These are phyloP conservation scores for Fomitiporia mediterranea DNA, from an alignment of 1,284 basidiomycete species.

Conservation along the genomic window DNA sequence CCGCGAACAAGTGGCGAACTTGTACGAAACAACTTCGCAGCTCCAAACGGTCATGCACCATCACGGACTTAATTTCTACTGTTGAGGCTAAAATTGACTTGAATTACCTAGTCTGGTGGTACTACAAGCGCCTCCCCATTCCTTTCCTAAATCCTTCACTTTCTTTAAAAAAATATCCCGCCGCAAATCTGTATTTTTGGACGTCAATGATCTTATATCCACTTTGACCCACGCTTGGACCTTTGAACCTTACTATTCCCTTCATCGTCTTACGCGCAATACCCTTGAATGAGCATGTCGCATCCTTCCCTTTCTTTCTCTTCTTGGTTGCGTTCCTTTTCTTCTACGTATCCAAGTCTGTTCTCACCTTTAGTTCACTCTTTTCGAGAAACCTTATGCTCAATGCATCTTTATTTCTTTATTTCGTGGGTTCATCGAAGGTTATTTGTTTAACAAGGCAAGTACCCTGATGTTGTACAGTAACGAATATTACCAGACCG, in stretches of 20 bases:
- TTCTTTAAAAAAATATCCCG: neutral
- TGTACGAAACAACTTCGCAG: conserved; percentile 3
- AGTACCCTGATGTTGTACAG: conserved; percentile 18
- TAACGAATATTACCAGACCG: neutral
- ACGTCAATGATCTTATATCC: conserved; percentile 13
- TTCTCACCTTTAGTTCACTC: neutral
- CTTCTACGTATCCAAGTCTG: conserved; percentile 4
- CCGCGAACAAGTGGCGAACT: conserved; percentile 18
- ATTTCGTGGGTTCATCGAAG: neutral
- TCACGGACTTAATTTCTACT: conserved; percentile 9
- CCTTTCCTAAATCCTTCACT: neutral
- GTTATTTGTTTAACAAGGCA: conserved; percentile 3
- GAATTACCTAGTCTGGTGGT: neutral
- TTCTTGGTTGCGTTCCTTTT: neutral
- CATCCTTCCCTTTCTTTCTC: conserved; percentile 8
- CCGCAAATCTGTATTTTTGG: conserved; percentile 16
- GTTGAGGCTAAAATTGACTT: too few relatives aligned
- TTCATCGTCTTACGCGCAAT: conserved; percentile 1
- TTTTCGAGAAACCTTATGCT: neutral
- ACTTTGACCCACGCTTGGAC: conserved; percentile 8
- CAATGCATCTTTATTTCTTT: conserved; percentile 4
- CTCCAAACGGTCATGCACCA: conserved; percentile 15
- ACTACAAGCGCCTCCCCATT: neutral
- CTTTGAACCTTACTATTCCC: neutral
- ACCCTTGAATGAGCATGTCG: conserved; percentile 13